Conservation (phyloP, 78 protist species). For the Dictyostelium firmibasis region DNA sequence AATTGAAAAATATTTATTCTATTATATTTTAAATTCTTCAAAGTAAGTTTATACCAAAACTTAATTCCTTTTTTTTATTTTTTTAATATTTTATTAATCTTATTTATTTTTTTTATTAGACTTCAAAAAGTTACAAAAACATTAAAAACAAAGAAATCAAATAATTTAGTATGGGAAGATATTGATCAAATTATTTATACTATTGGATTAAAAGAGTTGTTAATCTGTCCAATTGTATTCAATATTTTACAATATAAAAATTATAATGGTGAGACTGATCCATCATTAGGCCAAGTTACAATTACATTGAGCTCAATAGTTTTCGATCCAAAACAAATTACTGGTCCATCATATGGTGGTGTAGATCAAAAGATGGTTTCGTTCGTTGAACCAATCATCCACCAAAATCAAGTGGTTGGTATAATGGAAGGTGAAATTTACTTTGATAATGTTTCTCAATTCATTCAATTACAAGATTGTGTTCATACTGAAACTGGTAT, state of each 20-base stretch:
- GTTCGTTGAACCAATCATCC: constrained; percentile 61
- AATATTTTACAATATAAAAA: background rate
- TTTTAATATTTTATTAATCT: background rate
- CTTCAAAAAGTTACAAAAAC: background rate
- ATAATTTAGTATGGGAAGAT: constrained; percentile 17
- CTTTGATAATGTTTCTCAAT: constrained; percentile 37
- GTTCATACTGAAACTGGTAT: constrained; percentile 63
- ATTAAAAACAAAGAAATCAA: constrained; percentile 15
- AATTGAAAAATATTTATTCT: constrained; percentile 28
- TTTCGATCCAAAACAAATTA: background rate
- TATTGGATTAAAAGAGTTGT: background rate
- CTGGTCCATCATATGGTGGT: background rate
- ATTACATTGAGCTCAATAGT: background rate
- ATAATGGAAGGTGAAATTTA: constrained; percentile 59
- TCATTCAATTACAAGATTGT: constrained; percentile 31
- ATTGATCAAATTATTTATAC: constrained; percentile 13
- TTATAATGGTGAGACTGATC: constrained; percentile 22
- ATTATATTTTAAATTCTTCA: background rate
- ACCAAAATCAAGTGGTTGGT: constrained; percentile 43
- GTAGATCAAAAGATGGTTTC: constrained; percentile 8
- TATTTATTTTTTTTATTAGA: background rate
- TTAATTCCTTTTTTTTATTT: too few relatives aligned
- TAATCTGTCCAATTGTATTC: constrained; percentile 38
- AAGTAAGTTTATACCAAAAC: too few relatives aligned
- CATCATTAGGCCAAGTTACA: constrained; percentile 11